Conservation (phyloP, 441 rosid species). For the Francoa sonchifolia region DNA sequence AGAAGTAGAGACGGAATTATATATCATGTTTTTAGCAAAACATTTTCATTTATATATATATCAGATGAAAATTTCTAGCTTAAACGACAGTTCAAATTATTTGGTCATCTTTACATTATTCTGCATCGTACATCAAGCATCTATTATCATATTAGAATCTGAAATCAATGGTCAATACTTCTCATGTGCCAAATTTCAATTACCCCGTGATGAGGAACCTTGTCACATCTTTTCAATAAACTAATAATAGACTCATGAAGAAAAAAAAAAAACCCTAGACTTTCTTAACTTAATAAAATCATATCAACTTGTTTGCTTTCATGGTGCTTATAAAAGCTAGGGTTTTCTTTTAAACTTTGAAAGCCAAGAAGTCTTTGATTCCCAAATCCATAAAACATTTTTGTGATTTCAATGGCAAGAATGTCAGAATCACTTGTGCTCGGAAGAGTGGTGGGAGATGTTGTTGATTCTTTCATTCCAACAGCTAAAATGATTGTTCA, state of each 20-base stretch:
- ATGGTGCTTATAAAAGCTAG: too few relatives aligned
- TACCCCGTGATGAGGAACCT: too few relatives aligned
- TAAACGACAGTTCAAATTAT: not conserved
- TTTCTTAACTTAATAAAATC: slow-evolving; percentile 1
- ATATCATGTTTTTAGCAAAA: too few relatives aligned
- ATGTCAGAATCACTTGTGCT: slow-evolving; percentile 58
- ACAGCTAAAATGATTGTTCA: slow-evolving; percentile 53
- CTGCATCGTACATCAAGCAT: too few relatives aligned
- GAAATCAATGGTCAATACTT: too few relatives aligned
- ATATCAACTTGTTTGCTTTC: slow-evolving; percentile 1
- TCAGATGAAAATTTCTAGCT: not conserved
- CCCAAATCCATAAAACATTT: not conserved
- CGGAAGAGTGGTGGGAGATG: slow-evolving; percentile 86
- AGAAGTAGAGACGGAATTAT: not conserved
- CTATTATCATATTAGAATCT: too few relatives aligned
- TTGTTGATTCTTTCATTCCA: slow-evolving; percentile 48
- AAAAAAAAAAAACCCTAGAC: too few relatives aligned
- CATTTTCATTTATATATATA: not conserved
- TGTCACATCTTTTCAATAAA: too few relatives aligned
- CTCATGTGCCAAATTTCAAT: too few relatives aligned
- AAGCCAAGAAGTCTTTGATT: not conserved
- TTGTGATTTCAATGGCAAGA: slow-evolving; percentile 27
- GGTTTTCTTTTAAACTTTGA: not conserved
- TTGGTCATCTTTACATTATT: not conserved
- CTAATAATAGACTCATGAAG: too few relatives aligned